phyloP scores from a whole-genome alignment of 192 early-diverging fungal genomes.

The Coemansia guatemalensis region DNA sequence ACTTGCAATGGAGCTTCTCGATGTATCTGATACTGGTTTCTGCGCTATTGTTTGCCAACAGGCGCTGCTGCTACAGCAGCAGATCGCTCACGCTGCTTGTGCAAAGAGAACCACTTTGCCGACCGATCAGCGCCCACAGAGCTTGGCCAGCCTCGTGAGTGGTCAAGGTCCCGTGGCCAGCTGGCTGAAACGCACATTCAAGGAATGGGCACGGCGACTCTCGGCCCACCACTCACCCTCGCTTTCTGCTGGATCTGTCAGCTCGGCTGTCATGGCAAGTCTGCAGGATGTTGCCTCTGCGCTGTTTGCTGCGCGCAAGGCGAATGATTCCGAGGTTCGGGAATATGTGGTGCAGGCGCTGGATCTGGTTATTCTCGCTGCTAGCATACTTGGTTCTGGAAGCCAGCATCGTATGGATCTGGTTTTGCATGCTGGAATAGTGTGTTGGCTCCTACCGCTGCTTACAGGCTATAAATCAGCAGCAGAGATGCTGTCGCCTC shows the following conservation, averaged over 20 bases:
- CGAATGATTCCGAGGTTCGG: conserved; percentile 4
- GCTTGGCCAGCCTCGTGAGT: neutral
- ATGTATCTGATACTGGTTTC: neutral
- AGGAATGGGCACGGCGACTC: conserved; percentile 24
- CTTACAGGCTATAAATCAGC: conserved; percentile 17
- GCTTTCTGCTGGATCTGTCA: neutral
- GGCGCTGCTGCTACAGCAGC: conserved; percentile 18
- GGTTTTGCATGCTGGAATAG: conserved; percentile 1
- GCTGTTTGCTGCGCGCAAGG: conserved; percentile 2
- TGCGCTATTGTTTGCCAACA: conserved; percentile 6
- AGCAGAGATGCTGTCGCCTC: neutral
- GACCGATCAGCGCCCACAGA: neutral
- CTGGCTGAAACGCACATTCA: conserved; percentile 35
- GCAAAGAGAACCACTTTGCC: neutral
- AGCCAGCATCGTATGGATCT: conserved; percentile 1
- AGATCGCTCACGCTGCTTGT: conserved; percentile 1
- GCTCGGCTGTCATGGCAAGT: neutral
- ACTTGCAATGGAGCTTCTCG: neutral
- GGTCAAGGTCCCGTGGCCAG: neutral
- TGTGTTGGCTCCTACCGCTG: conserved; percentile 31
- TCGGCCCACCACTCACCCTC: neutral
- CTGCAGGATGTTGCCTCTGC: conserved; percentile 15
- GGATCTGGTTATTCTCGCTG: conserved; percentile 36
- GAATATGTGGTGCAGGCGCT: conserved; percentile 20
- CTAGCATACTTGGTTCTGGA: conserved; percentile 11